Percentiles rank a stretch among this genome's conserved stretches.
Evolutionary conservation across 2,329 filamentous ascomycete genomes (phyloP).

Genomic region (Colletotrichum aenigma): DNA sequence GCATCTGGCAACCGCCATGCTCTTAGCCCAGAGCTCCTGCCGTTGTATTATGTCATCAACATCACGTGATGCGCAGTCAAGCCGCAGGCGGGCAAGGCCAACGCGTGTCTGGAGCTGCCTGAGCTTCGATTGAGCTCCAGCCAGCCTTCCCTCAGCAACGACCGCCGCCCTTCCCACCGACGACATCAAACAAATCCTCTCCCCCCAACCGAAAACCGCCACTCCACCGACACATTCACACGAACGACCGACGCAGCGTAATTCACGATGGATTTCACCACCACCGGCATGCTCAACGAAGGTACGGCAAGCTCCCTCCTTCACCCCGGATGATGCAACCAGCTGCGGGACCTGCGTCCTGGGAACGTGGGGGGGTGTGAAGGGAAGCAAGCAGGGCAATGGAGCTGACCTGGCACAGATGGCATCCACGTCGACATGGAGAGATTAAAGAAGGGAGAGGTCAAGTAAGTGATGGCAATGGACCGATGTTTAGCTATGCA

Average conservation of each 20-base stretch:
- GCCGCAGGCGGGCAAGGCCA: slow-evolving; percentile 20
- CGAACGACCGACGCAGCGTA: background rate
- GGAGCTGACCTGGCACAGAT: slow-evolving; percentile 62
- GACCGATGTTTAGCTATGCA: background rate
- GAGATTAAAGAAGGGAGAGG: slow-evolving; percentile 96
- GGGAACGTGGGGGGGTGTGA: background rate
- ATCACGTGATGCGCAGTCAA: slow-evolving; percentile 26
- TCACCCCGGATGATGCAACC: background rate
- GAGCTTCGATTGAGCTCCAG: slow-evolving; percentile 44
- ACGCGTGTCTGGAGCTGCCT: slow-evolving; percentile 53
- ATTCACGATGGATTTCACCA: slow-evolving; percentile 64
- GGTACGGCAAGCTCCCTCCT: slow-evolving; percentile 43
- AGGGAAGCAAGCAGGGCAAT: background rate
- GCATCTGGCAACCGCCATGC: background rate
- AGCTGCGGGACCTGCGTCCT: background rate
- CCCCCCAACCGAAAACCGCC: background rate
- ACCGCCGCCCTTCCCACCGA: slow-evolving; percentile 21
- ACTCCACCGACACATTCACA: slow-evolving; percentile 19
- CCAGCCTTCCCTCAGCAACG: slow-evolving; percentile 30
- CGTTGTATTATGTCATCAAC: background rate
- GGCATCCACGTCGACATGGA: slow-evolving; percentile 99
- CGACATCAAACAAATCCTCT: slow-evolving; percentile 20
- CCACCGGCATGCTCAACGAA: slow-evolving; percentile 66
- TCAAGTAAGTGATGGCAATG: slow-evolving; percentile 75
- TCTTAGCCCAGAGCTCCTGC: background rate